Percentiles rank a stretch among this genome's conserved stretches.
phyloP scores from a whole-genome alignment of 2,329 filamentous ascomycete species.

The Chaetomiaceae sp. region DNA sequence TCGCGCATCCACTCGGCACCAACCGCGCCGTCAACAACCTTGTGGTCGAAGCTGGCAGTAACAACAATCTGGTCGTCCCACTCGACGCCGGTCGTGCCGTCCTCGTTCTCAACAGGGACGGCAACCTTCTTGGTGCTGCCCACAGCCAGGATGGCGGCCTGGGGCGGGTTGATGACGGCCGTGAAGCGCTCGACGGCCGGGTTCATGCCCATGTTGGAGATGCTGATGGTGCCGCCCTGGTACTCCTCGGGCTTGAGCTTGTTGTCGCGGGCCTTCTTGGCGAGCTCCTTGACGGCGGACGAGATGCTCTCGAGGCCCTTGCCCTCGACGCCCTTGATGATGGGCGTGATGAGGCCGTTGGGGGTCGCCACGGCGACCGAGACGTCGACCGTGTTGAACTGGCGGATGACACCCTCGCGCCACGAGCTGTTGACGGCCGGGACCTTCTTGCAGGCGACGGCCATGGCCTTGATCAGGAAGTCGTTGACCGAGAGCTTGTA shows the following conservation, averaged over 20 bases:
- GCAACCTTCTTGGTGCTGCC: slow-evolving; percentile 96
- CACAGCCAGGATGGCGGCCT: slow-evolving; percentile 90
- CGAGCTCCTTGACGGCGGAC: slow-evolving; percentile 86
- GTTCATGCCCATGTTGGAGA: slow-evolving; percentile 99
- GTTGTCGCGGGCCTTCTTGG: slow-evolving; percentile 90
- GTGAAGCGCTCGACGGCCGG: slow-evolving; percentile 92
- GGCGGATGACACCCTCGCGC: slow-evolving; percentile 84
- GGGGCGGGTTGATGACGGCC: slow-evolving; percentile 97
- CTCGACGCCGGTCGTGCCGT: slow-evolving; percentile 68
- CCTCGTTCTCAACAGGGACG: slow-evolving; percentile 77
- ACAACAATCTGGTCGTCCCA: slow-evolving; percentile 98
- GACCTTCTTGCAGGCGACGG: slow-evolving; percentile 84
- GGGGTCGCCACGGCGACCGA: slow-evolving; percentile 94
- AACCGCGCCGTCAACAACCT: slow-evolving; percentile 93
- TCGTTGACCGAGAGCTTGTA: slow-evolving; percentile 99
- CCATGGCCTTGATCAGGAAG: slow-evolving; percentile 96
- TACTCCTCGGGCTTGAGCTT: slow-evolving; percentile 99
- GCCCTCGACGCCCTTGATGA: slow-evolving; percentile 82
- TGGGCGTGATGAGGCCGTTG: slow-evolving; percentile 91
- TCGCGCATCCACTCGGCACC: slow-evolving; percentile 96
- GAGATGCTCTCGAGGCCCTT: slow-evolving; percentile 89
- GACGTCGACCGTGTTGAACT: slow-evolving; percentile 90
- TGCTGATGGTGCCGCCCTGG: slow-evolving; percentile 97
- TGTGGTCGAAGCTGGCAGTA: slow-evolving; percentile 97
- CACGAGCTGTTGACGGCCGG: slow-evolving; percentile 95